Conservation (phyloP, 179 eudicot species). For the Camellia oleifera region DNA sequence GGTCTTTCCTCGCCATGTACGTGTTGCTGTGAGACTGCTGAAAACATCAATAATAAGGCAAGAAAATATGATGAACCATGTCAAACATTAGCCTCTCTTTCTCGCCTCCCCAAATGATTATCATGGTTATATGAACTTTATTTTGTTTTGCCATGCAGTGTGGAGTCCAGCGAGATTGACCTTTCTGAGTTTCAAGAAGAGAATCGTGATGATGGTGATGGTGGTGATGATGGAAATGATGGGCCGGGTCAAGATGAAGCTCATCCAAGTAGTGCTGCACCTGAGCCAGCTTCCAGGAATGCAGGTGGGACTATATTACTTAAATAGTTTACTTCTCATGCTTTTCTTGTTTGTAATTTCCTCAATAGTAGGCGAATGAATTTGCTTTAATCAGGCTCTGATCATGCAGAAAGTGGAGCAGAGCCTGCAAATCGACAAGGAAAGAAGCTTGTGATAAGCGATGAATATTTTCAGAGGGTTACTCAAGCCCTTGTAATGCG, state of each 20-base stretch:
- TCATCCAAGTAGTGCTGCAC: constrained; percentile 29
- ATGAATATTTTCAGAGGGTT: constrained; percentile 87
- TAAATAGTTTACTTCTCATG: not conserved
- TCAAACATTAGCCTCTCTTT: not conserved
- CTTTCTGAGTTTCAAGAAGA: constrained; percentile 89
- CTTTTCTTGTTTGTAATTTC: not conserved
- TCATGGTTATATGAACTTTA: not conserved
- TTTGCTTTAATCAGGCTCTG: not conserved
- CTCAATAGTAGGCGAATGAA: not conserved
- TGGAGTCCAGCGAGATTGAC: constrained; percentile 91
- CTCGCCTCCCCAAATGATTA: not conserved
- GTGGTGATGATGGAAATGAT: constrained; percentile 28
- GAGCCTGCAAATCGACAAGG: constrained; percentile 41
- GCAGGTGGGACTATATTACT: constrained; percentile 37
- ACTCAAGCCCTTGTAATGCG: constrained; percentile 86
- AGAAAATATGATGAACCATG: constrained; percentile 14
- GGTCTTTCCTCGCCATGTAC: constrained; percentile 85
- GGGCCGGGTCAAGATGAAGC: constrained; percentile 47
- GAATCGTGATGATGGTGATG: constrained; percentile 35
- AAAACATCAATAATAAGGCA: constrained; percentile 92
- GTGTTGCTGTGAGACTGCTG: constrained; percentile 72
- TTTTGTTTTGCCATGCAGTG: constrained; percentile 51
- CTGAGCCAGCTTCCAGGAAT: constrained; percentile 42
- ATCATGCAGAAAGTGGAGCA: constrained; percentile 51
- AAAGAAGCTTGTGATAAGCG: constrained; percentile 73